phyloP scores from a whole-genome alignment of 1,139 yeast genomes.

The Tardiomyces depauwii region DNA sequence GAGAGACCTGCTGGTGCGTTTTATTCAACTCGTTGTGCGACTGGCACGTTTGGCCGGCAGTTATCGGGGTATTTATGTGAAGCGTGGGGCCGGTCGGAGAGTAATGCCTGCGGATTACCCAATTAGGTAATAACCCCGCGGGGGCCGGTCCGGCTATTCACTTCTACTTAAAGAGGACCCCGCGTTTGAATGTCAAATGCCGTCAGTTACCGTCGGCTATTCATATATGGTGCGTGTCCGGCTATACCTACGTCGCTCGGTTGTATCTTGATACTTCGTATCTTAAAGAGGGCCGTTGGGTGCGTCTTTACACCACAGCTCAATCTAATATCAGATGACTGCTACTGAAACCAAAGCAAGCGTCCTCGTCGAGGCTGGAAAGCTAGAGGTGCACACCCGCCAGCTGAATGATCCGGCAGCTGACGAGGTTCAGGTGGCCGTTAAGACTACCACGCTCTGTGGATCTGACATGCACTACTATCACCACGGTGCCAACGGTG shows the following conservation, averaged over 20 bases:
- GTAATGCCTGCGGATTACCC: background rate
- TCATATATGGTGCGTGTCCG: background rate
- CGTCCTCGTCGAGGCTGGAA: constrained; percentile 12
- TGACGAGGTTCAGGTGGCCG: constrained; percentile 46
- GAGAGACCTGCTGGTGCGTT: background rate
- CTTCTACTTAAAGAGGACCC: background rate
- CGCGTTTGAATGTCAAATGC: background rate
- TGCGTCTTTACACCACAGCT: too few relatives aligned
- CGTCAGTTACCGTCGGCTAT: background rate
- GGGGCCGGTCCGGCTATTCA: background rate
- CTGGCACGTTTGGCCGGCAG: too few relatives aligned
- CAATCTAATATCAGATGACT: background rate
- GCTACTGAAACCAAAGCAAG: constrained; percentile 7
- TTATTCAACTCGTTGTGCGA: too few relatives aligned
- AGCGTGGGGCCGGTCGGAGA: background rate
- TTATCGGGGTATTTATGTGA: background rate
- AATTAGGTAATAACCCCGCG: background rate
- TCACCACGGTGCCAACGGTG: constrained; percentile 16
- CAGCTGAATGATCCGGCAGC: constrained; percentile 11
- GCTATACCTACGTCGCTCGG: too few relatives aligned
- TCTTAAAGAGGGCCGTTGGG: too few relatives aligned
- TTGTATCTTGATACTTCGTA: too few relatives aligned
- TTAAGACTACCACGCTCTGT: constrained; percentile 22
- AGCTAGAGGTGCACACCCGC: constrained; percentile 12
- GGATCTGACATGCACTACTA: constrained; percentile 17